Base-by-base conservation (phyloP, 2,329 filamentous ascomycete genomes). In the Paramyrothecium sp. region DNA sequence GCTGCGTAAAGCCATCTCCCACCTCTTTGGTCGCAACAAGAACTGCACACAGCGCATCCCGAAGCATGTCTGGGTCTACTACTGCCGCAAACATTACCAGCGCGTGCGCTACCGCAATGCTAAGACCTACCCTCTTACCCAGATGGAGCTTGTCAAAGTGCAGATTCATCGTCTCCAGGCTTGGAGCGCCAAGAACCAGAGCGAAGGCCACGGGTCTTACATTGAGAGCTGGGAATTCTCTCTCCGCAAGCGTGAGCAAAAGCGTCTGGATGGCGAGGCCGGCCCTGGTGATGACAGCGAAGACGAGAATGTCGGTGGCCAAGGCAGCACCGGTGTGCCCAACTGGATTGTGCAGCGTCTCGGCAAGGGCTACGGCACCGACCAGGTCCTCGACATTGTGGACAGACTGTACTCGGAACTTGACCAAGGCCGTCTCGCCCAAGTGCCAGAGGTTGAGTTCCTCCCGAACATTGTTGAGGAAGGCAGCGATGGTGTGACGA, bases 11-110 rank as follows among this genome's bases (percentile, higher is more conserved):
- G 86, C 89, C 5, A 89, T 94, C 58, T 92, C 89, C 0, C 90
- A 95, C 67, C 83, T 93, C 56, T 94, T 94, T 64, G 91, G 91
- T 21, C 85, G 91, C 41, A 95, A 95, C 78, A 95, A 95, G 73
- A 79, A 83, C 8, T 89, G 86, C 66, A 95, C 91, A 1, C 82
- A 88, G 34, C 78, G 81, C 49, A 90, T 95, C 52, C 89, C 89
- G 0, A 75, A 82, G 7, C 73, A 83, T 21, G 82, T 91, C 2
- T 94, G 90, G 90, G 85, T 91, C 1, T 85, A 89, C 65, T 89
- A 85, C 68, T 95, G 91, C 71, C 85, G 91, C 38, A 93, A 93
- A 68, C 89, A 93, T 67, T 95, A 95, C 69, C 91, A 95, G 72
- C 85, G 90, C 7, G 82, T 81, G 48, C 81, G 88, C 0, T 93